Base-by-base conservation (phyloP, 2,329 filamentous ascomycete species). In the Phyllosticta capitalensis region DNA sequence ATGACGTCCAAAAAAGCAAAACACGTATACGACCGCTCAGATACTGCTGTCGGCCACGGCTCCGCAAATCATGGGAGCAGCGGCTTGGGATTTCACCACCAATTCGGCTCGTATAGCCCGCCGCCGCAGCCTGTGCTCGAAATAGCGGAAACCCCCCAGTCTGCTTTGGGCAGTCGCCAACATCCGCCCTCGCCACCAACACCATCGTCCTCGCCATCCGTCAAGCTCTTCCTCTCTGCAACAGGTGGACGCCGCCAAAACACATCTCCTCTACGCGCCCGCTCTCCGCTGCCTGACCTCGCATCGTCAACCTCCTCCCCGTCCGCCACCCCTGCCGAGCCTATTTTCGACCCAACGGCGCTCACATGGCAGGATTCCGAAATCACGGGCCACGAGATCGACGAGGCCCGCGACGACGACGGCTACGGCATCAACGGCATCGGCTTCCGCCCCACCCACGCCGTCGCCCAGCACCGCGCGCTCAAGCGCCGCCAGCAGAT, bases 381-480 rank as follows among this genome's bases (percentile, higher is more conserved):
- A 66, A 85, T 86, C 65, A 86, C 83, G 5, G 83, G 83, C 14
- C 81, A 85, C 65, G 68, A 77, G 30, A 73, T 72, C 20, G 76
- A 81, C 56, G 76, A 72, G 4, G 80, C 83, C 58, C 79, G 80
- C 6, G 79, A 78, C 48, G 83, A 85, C 65, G 83, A 86, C 67
- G 83, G 83, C 2, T 81, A 82, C 58, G 83, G 83, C 5, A 79
- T 86, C 63, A 85, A 86, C 65, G 83, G 83, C 1, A 78, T 86
- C 59, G 83, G 83, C 0, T 86, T 85, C 69, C 78, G 78, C 61
- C 83, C 83, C 3, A 85, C 83, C 1, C 77, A 83, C 17, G 80
- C 81, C 49, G 78, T 83, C 28, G 82, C 81, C 1, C 80, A 81
- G 71, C 78, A 78, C 17, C 72, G 83, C 54, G 76, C 78, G 50